Evolutionary conservation across 2,329 filamentous ascomycete species (phyloP).

Genomic region (Grosmannia serpens): DNA sequence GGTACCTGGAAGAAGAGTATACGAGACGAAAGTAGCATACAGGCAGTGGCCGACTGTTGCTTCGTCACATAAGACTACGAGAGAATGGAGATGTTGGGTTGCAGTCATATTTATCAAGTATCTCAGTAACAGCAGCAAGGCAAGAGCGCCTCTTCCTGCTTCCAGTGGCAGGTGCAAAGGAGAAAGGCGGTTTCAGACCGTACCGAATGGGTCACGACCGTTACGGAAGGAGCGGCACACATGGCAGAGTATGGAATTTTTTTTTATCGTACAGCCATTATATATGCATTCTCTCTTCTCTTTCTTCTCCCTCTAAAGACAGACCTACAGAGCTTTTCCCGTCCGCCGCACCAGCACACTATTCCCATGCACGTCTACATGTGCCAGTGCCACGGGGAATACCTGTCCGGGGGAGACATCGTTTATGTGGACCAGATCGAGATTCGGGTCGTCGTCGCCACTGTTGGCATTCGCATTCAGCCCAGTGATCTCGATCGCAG

Average conservation of each 20-base stretch:
- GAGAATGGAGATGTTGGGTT: no score
- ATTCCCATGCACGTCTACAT: slow-evolving; percentile 38
- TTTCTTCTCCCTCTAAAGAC: no score
- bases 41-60: no score
- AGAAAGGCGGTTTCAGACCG: no score
- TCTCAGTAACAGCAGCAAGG: no score
- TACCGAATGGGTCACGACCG: not conserved
- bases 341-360: slow-evolving; percentile 29
- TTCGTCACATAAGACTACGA: no score
- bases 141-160: no score
- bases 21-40: no score
- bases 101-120: no score
- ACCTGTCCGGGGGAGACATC: slow-evolving; percentile 34
- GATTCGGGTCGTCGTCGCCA: not conserved
- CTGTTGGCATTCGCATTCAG: slow-evolving; percentile 15
- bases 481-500: slow-evolving; percentile 26
- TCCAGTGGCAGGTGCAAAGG: no score
- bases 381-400: slow-evolving; percentile 43
- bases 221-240: not conserved
- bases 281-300: not conserved
- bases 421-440: slow-evolving; percentile 22
- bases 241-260: not conserved
- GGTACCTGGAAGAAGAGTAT: no score
- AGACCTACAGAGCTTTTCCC: not conserved
- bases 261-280: not conserved